Evolutionary conservation across 495 filamentous ascomycete species (phyloP), one percentile per base, ranked within the genome.

Genomic region (Clohesyomyces aquaticus): DNA sequence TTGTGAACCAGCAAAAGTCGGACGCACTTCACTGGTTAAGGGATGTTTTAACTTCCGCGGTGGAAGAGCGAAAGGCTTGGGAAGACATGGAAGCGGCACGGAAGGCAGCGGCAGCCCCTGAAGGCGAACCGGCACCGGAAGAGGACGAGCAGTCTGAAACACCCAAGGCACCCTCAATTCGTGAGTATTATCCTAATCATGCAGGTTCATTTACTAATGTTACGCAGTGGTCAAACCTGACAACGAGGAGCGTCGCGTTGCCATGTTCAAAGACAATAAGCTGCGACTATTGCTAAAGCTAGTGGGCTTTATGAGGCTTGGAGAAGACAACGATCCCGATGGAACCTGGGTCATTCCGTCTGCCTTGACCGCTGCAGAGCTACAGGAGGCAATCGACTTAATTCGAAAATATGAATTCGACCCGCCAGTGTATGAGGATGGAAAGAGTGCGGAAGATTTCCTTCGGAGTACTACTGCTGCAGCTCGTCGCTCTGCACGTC

Each of bases 191-290:
- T 22, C 41, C n/a, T 51, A 2, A 35, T 0, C 16, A 6, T 28
- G 42, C 8, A 19, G 16, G 42, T 21, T 32, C 32, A 48, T 47
- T 65, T 52, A 42, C 59, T 69, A 50, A 73, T 55, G 50, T 74
- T 19, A 35, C 71, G 19, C 43, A 83, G 85, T 84, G 55, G 78
- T 96, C 55, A 87, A 80, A 65, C 81, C 90, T 1, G 85, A 87
- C 42, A 85, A 82, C 43, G 88, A 93, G 43, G 79, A 83, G 27
- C 80, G 85, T 41, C 85, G 87, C 49, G 82, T 79, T 2, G 88
- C 90, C 22, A 85, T 96, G 76, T 95, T 93, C 74, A 92, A 90
- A 67, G 92, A 97, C 69, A 86, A 88, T n/a, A 87, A 91, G 70
- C 85, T 98, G 8, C 88, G 93, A 26, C 86, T 98, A 23, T 84